These are phyloP conservation scores for Scedosporium aurantiacum DNA, from an alignment of 2,329 filamentous ascomycete genomes.

Conservation along the genomic window DNA sequence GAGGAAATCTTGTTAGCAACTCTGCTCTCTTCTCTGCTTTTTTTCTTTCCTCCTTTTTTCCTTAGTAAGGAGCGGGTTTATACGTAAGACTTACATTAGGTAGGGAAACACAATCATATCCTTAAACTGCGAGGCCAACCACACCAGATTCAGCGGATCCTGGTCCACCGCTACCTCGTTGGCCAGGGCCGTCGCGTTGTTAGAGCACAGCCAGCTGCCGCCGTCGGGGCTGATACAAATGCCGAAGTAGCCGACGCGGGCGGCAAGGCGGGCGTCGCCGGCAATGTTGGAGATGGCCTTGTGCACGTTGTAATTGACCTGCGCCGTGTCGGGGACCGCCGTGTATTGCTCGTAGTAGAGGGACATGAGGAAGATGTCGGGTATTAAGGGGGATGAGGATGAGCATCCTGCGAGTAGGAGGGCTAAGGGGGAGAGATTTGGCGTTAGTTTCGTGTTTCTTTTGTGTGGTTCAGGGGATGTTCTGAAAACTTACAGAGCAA, in stretches of 20 bases:
- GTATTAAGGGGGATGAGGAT: conserved; percentile 88
- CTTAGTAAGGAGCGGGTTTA: background rate
- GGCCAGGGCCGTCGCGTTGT: conserved; percentile 89
- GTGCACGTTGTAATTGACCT: conserved; percentile 82
- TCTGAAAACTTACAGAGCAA: conserved; percentile 64
- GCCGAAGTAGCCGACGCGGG: conserved; percentile 93
- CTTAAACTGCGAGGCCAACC: conserved; percentile 95
- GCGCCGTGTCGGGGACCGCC: conserved; percentile 69
- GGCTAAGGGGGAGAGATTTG: conserved; percentile 38
- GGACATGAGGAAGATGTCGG: conserved; percentile 94
- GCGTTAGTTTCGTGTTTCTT: too few species aligned
- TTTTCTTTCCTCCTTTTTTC: too few species aligned
- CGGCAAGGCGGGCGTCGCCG: conserved; percentile 70
- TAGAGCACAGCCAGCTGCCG: conserved; percentile 87
- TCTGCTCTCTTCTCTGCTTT: too few species aligned
- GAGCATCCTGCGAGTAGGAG: conserved; percentile 91
- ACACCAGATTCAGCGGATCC: conserved; percentile 93
- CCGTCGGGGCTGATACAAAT: conserved; percentile 91
- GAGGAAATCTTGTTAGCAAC: too few species aligned
- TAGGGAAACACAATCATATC: conserved; percentile 98
- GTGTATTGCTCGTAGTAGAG: conserved; percentile 88
- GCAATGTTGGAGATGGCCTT: conserved; percentile 85
- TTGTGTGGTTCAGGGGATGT: background rate
- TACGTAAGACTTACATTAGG: conserved; percentile 56
- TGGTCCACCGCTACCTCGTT: conserved; percentile 83